Conservation (phyloP, 805 yeast species). For the Saccharomycopsis synnaedendra region DNA sequence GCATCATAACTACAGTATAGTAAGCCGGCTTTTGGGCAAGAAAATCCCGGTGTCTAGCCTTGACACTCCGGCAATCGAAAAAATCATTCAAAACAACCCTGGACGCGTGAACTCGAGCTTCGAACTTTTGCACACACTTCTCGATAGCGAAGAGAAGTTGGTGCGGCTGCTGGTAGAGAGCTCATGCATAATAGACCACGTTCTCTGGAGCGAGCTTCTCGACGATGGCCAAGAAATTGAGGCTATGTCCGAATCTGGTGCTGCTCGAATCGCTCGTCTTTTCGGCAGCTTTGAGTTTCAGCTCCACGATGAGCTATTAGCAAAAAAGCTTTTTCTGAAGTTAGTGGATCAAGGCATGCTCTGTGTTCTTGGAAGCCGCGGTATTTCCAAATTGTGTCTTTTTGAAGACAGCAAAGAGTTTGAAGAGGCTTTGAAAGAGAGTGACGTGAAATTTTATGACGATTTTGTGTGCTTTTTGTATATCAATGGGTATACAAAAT, state of each 20-base stretch:
- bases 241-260: too few species aligned
- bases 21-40: not conserved
- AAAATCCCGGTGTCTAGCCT: not conserved
- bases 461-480: too few species aligned
- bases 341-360: too few species aligned
- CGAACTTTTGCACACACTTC: constrained; percentile 19
- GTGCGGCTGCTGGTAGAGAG: not conserved
- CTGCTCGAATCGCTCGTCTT: not conserved
- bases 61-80: not conserved
- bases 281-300: not conserved
- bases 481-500: too few species aligned
- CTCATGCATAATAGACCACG: not conserved
- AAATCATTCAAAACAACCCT: constrained; percentile 25
- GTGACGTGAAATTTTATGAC: too few species aligned
- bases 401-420: too few species aligned
- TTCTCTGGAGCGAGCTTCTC: not conserved
- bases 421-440: too few species aligned
- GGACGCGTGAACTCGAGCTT: constrained; percentile 26
- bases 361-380: too few species aligned
- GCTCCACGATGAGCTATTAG: not conserved
- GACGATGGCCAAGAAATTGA: not conserved
- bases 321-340: too few species aligned
- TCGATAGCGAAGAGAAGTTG: not conserved
- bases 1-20: not conserved
- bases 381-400: too few species aligned